A percentile compares a stretch with the other conserved stretches of the same genome.
These are phyloP conservation scores for Effrenium voratum DNA, from an alignment of 73 alveolate genomes.

Conservation along the genomic window DNA sequence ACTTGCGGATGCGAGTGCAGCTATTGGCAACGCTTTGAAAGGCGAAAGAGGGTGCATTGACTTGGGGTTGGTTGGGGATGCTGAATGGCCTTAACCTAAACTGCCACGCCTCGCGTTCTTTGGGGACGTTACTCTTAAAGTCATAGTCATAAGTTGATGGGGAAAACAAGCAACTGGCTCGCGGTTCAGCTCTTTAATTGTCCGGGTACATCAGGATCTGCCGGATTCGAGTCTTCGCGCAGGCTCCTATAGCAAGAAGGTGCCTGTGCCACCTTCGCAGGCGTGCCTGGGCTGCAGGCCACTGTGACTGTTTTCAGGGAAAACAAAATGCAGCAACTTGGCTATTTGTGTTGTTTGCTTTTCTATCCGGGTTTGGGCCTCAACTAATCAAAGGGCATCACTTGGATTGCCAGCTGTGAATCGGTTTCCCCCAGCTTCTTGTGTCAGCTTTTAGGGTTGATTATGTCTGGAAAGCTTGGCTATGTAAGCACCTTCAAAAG, in stretches of 20 bases:
- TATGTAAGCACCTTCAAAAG: too few relatives aligned
- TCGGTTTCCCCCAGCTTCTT: neutral
- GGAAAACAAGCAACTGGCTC: neutral
- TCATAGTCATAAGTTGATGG: neutral
- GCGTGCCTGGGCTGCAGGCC: neutral
- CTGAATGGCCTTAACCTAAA: neutral
- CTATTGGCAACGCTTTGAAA: conserved; percentile 35
- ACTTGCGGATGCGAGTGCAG: neutral
- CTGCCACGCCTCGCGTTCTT: too few relatives aligned
- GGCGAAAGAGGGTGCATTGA: neutral
- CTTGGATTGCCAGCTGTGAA: neutral
- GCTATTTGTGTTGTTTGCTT: too few relatives aligned
- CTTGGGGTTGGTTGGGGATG: neutral
- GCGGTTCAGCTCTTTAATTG: neutral
- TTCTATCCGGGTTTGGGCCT: too few relatives aligned
- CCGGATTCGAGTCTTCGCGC: neutral
- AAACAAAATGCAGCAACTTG: too few relatives aligned
- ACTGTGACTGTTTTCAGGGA: neutral
- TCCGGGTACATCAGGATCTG: neutral
- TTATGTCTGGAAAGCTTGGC: neutral
- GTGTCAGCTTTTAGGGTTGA: neutral
- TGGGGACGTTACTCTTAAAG: neutral
- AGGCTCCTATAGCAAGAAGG: neutral
- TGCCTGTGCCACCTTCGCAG: conserved; percentile 52
- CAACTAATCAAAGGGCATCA: too few relatives aligned